Evolutionary conservation across 176 grass and related monocot species (phyloP).

Genomic region (Oryza glaberrima): DNA sequence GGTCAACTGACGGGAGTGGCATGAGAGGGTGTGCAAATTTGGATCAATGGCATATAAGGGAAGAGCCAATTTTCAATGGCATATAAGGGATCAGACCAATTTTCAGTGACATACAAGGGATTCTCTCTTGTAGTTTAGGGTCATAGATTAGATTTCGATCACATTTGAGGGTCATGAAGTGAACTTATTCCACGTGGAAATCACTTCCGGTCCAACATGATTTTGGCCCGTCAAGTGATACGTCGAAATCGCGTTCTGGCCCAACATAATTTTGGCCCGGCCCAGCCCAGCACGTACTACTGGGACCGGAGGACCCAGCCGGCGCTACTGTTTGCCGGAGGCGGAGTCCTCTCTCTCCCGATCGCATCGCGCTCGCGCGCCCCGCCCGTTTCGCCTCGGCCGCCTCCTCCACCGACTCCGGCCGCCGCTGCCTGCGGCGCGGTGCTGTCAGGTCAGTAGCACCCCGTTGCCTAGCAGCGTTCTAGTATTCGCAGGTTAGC

Average conservation of each 20-base stretch:
- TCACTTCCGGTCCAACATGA: too few species aligned
- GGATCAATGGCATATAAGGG: too few species aligned
- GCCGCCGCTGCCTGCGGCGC: background rate
- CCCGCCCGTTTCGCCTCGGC: background rate
- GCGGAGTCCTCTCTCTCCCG: background rate
- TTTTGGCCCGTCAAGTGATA: background rate
- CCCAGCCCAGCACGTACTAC: background rate
- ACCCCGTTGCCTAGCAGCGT: background rate
- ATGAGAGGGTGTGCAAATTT: too few species aligned
- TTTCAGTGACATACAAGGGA: too few species aligned
- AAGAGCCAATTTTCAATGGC: too few species aligned
- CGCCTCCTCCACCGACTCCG: slow-evolving; percentile 7
- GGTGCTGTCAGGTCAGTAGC: background rate
- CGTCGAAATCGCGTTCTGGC: background rate
- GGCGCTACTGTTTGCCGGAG: too few species aligned
- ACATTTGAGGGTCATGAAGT: too few species aligned
- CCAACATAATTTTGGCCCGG: background rate
- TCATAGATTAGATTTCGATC: too few species aligned
- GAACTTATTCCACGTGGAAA: too few species aligned
- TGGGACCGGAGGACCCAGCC: background rate
- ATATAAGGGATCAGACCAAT: too few species aligned
- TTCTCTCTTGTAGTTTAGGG: too few species aligned
- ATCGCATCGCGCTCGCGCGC: slow-evolving; percentile 24
- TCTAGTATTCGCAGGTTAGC: background rate
- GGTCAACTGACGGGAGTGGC: too few species aligned